phyloP scores from a whole-genome alignment of 176 grass and related monocot species.

The Musa troglodytarum region DNA sequence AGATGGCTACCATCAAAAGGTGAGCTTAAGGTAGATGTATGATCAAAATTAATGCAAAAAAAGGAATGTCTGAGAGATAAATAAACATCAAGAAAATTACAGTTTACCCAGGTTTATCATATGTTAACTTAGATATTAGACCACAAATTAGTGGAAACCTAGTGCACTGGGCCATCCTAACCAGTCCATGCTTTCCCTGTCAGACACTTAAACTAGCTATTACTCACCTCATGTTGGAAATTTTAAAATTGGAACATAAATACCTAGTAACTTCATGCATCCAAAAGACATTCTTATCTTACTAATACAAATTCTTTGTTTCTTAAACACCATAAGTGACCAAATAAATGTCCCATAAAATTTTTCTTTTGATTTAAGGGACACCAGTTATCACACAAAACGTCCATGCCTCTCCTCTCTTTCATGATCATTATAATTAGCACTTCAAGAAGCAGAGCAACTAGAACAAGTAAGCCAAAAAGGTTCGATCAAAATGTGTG shows the following conservation, averaged over 20 bases:
- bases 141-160: neutral
- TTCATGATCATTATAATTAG: neutral
- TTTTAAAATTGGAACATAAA: too few relatives aligned
- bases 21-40: neutral
- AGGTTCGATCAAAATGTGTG: neutral
- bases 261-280: too few relatives aligned
- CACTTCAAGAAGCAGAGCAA: neutral
- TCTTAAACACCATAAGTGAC: too few relatives aligned
- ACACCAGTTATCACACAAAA: neutral
- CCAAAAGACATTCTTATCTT: too few relatives aligned
- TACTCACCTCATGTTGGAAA: too few relatives aligned
- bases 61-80: neutral
- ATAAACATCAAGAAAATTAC: too few relatives aligned
- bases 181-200: too few relatives aligned
- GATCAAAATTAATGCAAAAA: neutral
- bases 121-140: neutral
- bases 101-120: neutral
- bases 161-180: too few relatives aligned
- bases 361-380: neutral
- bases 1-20: conserved; percentile 5
- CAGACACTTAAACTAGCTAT: too few relatives aligned
- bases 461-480: neutral
- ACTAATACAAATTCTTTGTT: too few relatives aligned
- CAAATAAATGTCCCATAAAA: neutral
- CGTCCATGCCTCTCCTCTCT: too few relatives aligned